Conservation (phyloP, 345 rosid genomes). For the Cardamine chenopodiifolia region DNA sequence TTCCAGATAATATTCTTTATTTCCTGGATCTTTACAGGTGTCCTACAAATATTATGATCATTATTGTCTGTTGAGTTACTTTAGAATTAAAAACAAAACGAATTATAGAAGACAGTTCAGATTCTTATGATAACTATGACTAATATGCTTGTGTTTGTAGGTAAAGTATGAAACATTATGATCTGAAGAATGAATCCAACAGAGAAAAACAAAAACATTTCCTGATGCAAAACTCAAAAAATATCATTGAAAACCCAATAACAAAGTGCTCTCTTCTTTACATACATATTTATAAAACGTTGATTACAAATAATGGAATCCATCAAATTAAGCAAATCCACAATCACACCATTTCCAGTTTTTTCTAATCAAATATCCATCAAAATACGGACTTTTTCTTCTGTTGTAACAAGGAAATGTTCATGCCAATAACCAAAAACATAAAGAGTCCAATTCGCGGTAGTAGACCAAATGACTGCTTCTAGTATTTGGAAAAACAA, state of each 20-base stretch:
- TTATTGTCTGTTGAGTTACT: background rate
- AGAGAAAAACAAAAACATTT: background rate
- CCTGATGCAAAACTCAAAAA: conserved; percentile 19
- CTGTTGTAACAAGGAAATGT: conserved; percentile 17
- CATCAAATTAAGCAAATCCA: conserved; percentile 28
- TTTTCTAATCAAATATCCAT: conserved; percentile 4
- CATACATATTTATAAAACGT: conserved; percentile 19
- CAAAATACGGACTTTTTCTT: conserved; percentile 24
- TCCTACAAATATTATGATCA: background rate
- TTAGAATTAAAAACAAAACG: background rate
- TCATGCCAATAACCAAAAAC: conserved; percentile 16
- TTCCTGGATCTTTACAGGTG: background rate
- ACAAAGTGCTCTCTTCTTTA: conserved; percentile 27
- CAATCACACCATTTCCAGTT: conserved; percentile 35
- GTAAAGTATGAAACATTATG: background rate
- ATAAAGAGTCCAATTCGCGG: conserved; percentile 13
- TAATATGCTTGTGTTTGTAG: conserved; percentile 1
- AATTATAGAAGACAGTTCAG: background rate
- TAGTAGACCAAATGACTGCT: conserved; percentile 34
- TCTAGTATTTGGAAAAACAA: background rate
- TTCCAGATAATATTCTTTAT: background rate
- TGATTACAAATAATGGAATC: conserved; percentile 28
- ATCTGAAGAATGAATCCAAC: conserved; percentile 9
- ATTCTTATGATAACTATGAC: background rate
- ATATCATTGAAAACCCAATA: background rate